Evolutionary conservation across 2,329 filamentous ascomycete species (phyloP).

Genomic region (Penicillium aurantiogriseum): DNA sequence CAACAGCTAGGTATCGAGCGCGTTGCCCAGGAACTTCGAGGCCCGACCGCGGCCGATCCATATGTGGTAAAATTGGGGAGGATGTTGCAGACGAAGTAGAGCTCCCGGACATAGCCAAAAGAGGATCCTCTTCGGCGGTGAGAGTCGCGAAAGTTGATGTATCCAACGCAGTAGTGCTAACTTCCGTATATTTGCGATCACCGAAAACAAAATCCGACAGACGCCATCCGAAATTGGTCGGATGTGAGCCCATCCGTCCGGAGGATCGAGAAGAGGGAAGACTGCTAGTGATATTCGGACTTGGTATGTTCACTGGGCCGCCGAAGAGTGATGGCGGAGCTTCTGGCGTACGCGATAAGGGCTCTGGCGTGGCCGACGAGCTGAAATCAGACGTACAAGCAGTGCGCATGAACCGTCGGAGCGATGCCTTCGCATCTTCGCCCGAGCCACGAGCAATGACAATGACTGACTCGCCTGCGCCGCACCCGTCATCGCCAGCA

Average conservation of each 20-base stretch:
- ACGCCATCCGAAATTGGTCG: constrained; percentile 63
- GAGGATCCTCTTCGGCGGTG: constrained; percentile 74
- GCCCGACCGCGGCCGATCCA: constrained; percentile 41
- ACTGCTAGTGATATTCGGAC: constrained; percentile 19
- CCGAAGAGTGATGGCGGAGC: constrained; percentile 52
- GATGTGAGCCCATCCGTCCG: constrained; percentile 28
- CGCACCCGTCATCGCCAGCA: constrained; percentile 71
- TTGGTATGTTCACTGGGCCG: constrained; percentile 34
- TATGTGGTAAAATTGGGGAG: constrained; percentile 51
- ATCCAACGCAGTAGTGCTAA: constrained; percentile 73
- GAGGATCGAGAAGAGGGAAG: constrained; percentile 36
- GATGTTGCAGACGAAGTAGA: constrained; percentile 56
- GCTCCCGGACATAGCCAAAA: constrained; percentile 58
- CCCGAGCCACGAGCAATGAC: constrained; percentile 71
- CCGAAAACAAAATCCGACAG: constrained; percentile 62
- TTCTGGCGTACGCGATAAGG: constrained; percentile 18
- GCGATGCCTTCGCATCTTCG: constrained; percentile 53
- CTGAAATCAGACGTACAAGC: constrained; percentile 37
- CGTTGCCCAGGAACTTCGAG: constrained; percentile 79
- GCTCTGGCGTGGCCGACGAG: constrained; percentile 9
- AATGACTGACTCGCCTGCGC: constrained; percentile 73
- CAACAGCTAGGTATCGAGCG: constrained; percentile 75
- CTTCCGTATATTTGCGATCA: constrained; percentile 56
- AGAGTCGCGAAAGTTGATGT: constrained; percentile 69
- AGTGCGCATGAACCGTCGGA: constrained; percentile 60